Evolutionary conservation across 2,329 filamentous ascomycete species (phyloP).

Genomic region (Epichloe gansuensis): DNA sequence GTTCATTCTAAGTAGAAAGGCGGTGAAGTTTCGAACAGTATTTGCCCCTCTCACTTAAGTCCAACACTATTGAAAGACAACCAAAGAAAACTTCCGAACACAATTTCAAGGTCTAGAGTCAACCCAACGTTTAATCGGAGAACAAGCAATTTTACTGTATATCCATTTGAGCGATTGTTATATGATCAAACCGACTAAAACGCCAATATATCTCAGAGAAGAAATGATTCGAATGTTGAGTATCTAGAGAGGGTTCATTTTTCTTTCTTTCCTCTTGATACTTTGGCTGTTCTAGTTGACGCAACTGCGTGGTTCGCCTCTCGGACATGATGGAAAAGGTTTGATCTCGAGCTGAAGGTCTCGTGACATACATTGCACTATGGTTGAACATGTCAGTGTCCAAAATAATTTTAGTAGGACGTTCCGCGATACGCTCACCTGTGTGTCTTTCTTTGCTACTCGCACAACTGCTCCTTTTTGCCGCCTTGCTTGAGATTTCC

Average conservation of each 20-base stretch:
- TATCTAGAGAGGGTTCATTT: neutral
- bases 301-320: slow-evolving; percentile 51
- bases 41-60: neutral
- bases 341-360: slow-evolving; percentile 48
- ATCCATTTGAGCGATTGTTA: no score
- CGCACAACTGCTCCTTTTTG: slow-evolving; percentile 32
- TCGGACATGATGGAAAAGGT: slow-evolving; percentile 61
- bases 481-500: slow-evolving; percentile 38
- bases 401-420: neutral
- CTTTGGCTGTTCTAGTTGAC: slow-evolving; percentile 14
- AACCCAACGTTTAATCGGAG: no score
- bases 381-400: slow-evolving; percentile 11
- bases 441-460: neutral
- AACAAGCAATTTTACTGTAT: no score
- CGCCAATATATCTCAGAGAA: neutral
- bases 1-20: slow-evolving; percentile 15
- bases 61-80: neutral
- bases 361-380: slow-evolving; percentile 34
- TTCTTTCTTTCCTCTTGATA: slow-evolving; percentile 24
- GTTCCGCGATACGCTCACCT: slow-evolving; percentile 1
- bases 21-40: neutral
- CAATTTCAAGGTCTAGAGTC: no score
- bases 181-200: neutral
- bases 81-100: no score
- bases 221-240: neutral